Base-by-base conservation (phyloP, 768 basidiomycete species). In the Dacryopinax primogenitus region DNA sequence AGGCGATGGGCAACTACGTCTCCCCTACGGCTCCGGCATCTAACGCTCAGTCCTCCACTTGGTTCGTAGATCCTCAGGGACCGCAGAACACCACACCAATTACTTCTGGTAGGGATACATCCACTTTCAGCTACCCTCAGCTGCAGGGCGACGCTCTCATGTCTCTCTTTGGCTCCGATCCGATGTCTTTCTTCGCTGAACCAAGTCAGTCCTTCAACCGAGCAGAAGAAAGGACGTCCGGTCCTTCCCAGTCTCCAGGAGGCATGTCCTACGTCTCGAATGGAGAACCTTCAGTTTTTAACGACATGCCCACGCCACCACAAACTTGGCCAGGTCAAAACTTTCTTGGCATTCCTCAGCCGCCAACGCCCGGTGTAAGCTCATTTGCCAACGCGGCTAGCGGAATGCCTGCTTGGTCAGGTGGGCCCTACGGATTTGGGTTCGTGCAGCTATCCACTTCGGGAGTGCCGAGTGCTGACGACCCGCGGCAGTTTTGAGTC, bases 91-190 rank as follows among this genome's bases (percentile, higher is more conserved):
- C 13, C 2, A 4, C 51, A 7, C 11, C 51, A 6, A 58, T 30
- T 3, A 13, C 51, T 3, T 7, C 26, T 2, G 26, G 30, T 2
- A 23, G 51, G 6, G 51, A 58, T 18, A 9, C 51, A 30, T 13
- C 12, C 11, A 30, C 51, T 28, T 58, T 58, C 51, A 58, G 51
- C 26, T 58, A 28, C 18, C 51, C 51, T 4, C 51, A 58, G 30
- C 51, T 58, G 51, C 51, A 58, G 51, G 51, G 51, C 11, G 51
- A 58, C 51, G 51, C 51, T 58, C 51, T 58, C 26, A 58, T 58
- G 51, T 58, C 51, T 11, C 51, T 58, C 11, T 58, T 58, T 30
- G 51, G 51, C 51, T 13, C 51, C 51, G 51, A 58, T 21, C 51
- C 51, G 3, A 58, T 58, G 51, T 58, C 51, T 13, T 58, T 58